Base-by-base conservation (phyloP, 192 early-diverging fungal genomes). In the Endogone sp. region DNA sequence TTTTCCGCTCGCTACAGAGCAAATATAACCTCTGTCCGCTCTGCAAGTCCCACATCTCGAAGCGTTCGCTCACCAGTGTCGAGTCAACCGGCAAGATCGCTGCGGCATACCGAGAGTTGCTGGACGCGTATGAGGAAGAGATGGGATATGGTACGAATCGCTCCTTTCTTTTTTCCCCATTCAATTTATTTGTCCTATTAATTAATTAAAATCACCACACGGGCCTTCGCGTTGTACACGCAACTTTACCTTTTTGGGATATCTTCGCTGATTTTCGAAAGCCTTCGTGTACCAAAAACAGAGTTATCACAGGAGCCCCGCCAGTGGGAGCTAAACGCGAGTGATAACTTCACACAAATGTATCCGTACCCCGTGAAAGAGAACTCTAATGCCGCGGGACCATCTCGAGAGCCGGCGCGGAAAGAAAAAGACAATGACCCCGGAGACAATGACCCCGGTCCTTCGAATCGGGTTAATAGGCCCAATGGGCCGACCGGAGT, bases 351-450 rank as follows among this genome's bases (percentile, higher is more conserved):
- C 27, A 71, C 77, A 4, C 77, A 78, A 29, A 29, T 74, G 1
- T 78, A 71, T 29, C 77, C 77, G 11, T 78, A 74, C 49, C 72
- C 77, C 23, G 77, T 74, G 37, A 78, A 78, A 2, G 59, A 60
- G 59, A 60, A 23, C 59, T 10, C 4, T 16, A 60, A 60, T 6
- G 22, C 59, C 10, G 27, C 22, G 22, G 59, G 22, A 60, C 6
- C 22, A 60, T 28, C 24, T 0, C 24, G 59, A 6, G 27, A 60
- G 2, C 6, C 22, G 59, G 59, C 8, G 9, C 22, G 22, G 59
- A 26, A 10, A 1, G 59, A 60, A 23, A 56, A 56, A 56, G n/a
- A n/a, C n/a, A n/a, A n/a, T n/a, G n/a, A n/a, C n/a, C n/a, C n/a
- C n/a, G 37, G 37, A 49, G 37, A 6, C 37, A 16, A 16, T 16